Base-by-base conservation (phyloP, 2,329 filamentous ascomycete species). In the Pseudogymnoascus sp. region DNA sequence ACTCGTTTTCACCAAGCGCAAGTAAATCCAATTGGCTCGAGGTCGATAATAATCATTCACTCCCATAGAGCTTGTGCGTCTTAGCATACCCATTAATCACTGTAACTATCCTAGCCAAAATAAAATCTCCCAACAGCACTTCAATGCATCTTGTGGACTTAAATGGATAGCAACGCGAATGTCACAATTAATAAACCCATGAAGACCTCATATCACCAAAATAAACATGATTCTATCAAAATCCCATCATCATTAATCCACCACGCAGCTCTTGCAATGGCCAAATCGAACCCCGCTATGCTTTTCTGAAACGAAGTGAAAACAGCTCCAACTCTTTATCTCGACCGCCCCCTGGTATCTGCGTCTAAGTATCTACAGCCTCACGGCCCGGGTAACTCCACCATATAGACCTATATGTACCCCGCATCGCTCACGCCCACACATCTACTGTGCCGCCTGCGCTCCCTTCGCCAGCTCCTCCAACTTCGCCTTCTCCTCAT, bases 401-500 rank as follows among this genome's bases (percentile, higher is more conserved):
- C 17, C 29, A 21, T 31, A 53, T 56, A 56, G 50, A 56, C 29
- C 29, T 35, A 56, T 35, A 56, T 56, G 50, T 33, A 56, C 50
- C 50, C 50, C n/a, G 17, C 4, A 7, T 35, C 23, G 19, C n/a
- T 13, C 26, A 9, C 26, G 9, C 29, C 50, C 15, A 53, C 15
- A 29, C 23, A 17, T 31, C 15, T 56, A 56, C 50, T 56, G 50
- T 33, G 29, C 50, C n/a, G 50, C 59, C 38, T 60, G 38, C 6
- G 59, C 62, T 13, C 60, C 40, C 61, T 70, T 67, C 10, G 77
- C 74, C 53, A 73, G 61, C 63, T 74, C 70, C 46, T 71, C 67
- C 64, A 86, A 69, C 72, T 83, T 82, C 65, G 78, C 75, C 71
- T 80, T 78, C 72, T 77, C 76, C 44, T 77, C 74, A n/a, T 70